Conservation (phyloP, 306 rosid genomes). For the Lagenaria siceraria region DNA sequence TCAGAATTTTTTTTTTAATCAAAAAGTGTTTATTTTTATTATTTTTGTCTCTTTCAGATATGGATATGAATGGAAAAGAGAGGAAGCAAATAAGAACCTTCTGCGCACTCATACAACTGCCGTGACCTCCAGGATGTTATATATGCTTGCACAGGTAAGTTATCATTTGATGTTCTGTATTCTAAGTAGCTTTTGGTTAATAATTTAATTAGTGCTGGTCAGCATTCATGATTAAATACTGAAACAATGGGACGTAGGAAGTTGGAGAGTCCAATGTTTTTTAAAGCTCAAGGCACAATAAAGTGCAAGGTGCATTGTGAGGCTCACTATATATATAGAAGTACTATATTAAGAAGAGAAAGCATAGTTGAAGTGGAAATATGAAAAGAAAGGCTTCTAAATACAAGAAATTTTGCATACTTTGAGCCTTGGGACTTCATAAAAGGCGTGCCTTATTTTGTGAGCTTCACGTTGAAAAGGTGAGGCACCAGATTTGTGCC, state of each 20-base stretch:
- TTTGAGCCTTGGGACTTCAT: no score
- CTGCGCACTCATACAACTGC: conserved; percentile 92
- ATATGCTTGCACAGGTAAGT: conserved; percentile 61
- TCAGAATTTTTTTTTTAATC: not conserved
- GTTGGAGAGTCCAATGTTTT: not conserved
- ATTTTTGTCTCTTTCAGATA: conserved; percentile 31
- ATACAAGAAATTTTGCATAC: no score
- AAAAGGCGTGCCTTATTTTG: no score
- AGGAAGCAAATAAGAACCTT: conserved; percentile 83
- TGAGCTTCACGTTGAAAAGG: no score
- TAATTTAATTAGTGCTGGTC: not conserved
- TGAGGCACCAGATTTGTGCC: no score
- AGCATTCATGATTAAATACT: not conserved
- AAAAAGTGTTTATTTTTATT: not conserved
- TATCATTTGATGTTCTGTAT: not conserved
- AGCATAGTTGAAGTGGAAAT: no score
- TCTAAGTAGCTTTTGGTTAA: not conserved
- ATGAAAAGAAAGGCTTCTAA: no score
- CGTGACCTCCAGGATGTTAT: conserved; percentile 89
- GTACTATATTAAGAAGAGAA: no score
- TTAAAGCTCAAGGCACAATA: no score
- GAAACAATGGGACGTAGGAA: not conserved
- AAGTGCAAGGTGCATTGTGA: no score
- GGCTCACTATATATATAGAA: no score
- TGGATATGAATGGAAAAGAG: conserved; percentile 81